A percentile compares a stretch with the other conserved stretches of the same genome.
Conservation (phyloP, 2,329 filamentous ascomycete genomes). For the Pseudovirgaria hyperparasitica region DNA sequence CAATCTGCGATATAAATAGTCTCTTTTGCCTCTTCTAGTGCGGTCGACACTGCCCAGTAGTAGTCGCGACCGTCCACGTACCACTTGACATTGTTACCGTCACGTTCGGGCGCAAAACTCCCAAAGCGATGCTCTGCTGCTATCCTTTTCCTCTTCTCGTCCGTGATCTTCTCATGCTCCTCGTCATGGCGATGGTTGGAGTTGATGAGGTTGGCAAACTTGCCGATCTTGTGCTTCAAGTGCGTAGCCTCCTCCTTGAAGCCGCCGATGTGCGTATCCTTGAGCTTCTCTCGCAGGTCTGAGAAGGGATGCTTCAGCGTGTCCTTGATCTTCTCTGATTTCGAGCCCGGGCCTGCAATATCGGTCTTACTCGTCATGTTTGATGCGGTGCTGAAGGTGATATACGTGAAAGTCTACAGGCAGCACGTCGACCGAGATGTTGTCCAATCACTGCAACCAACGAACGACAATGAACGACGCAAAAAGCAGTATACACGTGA, state of each 20-base stretch:
- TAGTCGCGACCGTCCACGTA: conserved; percentile 95
- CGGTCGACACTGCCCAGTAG: conserved; percentile 82
- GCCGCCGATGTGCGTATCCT: conserved; percentile 34
- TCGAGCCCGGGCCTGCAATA: too few species aligned
- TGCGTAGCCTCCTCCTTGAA: conserved; percentile 42
- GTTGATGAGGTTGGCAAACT: conserved; percentile 61
- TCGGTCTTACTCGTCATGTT: too few species aligned
- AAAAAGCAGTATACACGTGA: too few species aligned
- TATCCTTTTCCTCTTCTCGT: conserved; percentile 64
- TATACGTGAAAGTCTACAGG: too few species aligned
- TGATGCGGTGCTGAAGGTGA: too few species aligned
- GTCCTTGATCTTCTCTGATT: conserved; percentile 16
- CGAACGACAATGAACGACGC: too few species aligned
- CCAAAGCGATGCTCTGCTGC: conserved; percentile 66
- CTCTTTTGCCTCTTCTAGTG: conserved; percentile 80
- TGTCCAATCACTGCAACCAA: too few species aligned
- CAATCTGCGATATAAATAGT: conserved; percentile 94
- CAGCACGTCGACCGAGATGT: too few species aligned
- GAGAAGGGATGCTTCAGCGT: conserved; percentile 27
- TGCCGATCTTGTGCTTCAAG: conserved; percentile 50
- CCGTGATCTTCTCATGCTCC: conserved; percentile 72
- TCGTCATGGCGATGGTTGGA: conserved; percentile 87
- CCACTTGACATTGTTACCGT: conserved; percentile 86
- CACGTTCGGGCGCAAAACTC: conserved; percentile 81
- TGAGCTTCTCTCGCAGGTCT: conserved; percentile 30